Percentiles rank a stretch among this genome's conserved stretches.
These are phyloP conservation scores for Plantago ovata DNA, from an alignment of 257 asterid genomes.

Conservation along the genomic window DNA sequence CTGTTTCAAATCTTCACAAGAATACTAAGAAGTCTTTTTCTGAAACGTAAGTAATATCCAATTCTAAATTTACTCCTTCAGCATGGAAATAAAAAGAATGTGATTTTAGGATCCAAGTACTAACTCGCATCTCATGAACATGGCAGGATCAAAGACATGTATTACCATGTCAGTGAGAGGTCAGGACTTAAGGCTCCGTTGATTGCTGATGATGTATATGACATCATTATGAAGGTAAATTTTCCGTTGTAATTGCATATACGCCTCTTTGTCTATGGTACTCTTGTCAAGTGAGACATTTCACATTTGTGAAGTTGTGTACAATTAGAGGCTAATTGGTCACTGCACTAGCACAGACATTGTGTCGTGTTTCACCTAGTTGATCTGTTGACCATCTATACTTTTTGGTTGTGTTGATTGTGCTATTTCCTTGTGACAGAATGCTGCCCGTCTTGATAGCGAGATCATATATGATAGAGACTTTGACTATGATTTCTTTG, in stretches of 20 bases:
- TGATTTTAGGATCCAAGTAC: neutral
- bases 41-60: slow-evolving; percentile 64
- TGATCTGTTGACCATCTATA: neutral
- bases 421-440: slow-evolving; percentile 37
- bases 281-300: neutral
- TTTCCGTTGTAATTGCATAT: neutral
- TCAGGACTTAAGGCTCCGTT: slow-evolving; percentile 77
- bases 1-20: slow-evolving; percentile 95
- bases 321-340: too few species aligned
- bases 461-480: slow-evolving; percentile 94
- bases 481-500: slow-evolving; percentile 91
- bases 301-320: too few species aligned
- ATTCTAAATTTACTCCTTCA: neutral
- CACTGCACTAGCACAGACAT: neutral
- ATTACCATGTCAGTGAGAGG: slow-evolving; percentile 71
- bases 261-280: neutral
- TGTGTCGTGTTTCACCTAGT: neutral
- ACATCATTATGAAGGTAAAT: slow-evolving; percentile 75
- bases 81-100: neutral
- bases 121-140: neutral
- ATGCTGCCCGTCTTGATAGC: slow-evolving; percentile 80
- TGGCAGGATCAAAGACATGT: slow-evolving; percentile 81
- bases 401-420: neutral
- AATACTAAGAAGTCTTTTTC: slow-evolving; percentile 93
- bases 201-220: slow-evolving; percentile 86